Base-by-base conservation (phyloP, 1,284 basidiomycete species). In the Coniferiporia sulphurascens region DNA sequence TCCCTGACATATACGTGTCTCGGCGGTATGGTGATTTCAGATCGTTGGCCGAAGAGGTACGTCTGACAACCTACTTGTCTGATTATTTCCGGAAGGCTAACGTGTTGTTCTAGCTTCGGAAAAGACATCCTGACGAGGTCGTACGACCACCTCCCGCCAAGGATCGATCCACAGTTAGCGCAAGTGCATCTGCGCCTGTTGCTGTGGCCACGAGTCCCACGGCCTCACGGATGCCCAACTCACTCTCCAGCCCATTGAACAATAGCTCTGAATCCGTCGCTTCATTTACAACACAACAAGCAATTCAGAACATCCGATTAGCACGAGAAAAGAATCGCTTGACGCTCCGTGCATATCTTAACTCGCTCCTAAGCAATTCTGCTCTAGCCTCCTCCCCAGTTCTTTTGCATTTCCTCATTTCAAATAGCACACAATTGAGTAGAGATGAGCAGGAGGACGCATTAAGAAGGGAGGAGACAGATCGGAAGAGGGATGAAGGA, bases 11-110 rank as follows among this genome's bases (percentile, higher is more conserved):
- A 3, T 95, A 85, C 70, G 96, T 98, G 2, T 92, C 93, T 0
- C 82, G 97, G 60, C 80, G 97, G 63, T 96, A 99, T 70, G 95
- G 96, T 12, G 96, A 99, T 70, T 98, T 99, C 72, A 87, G 80
- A 67, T 89, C 93, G 3, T 79, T 98, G 17, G 86, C 88, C 1
- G 82, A 87, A 56, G 92, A 95, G 77, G 93, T 91, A 64, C 48
- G 82, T 19, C 32, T 27, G 19, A 53, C 58, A 57, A 41, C 57
- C 17, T 59, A 15, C 3, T n/a, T 44, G 60, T 32, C 48, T 43
- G 48, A 35, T 57, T 43, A 41, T 27, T 48, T 19, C 67, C 64
- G 66, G 69, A 59, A 46, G 56, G 38, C 38, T 41, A 10, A 41
- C 38, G 7, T 41, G 56, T 58, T 48, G 27, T 41, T 46, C 17